Conservation (phyloP, 1,284 basidiomycete species). For the Golubevia sp. region DNA sequence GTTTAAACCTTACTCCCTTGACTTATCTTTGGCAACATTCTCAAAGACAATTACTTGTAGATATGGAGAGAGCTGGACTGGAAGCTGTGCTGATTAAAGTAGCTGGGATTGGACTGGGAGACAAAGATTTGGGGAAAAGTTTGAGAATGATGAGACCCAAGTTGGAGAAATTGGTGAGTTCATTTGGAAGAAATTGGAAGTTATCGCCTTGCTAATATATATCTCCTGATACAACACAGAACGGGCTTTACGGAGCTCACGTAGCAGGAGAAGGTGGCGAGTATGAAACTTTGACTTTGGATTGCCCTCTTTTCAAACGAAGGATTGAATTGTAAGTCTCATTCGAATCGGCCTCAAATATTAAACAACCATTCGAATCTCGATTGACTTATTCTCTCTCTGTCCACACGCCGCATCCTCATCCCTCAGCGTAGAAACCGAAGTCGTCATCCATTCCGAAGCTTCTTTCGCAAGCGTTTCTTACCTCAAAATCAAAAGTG, state of each 20-base stretch:
- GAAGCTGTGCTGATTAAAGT: conserved; percentile 91
- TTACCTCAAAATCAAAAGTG: conserved; percentile 38
- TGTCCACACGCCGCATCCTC: conserved; percentile 2
- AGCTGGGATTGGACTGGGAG: conserved; percentile 85
- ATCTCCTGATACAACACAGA: conserved; percentile 68
- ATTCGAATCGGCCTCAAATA: neutral
- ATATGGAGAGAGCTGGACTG: conserved; percentile 83
- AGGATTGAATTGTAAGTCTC: conserved; percentile 72
- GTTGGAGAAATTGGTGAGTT: conserved; percentile 74
- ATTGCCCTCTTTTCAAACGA: conserved; percentile 84
- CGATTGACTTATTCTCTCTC: neutral
- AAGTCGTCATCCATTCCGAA: conserved; percentile 63
- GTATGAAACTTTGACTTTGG: conserved; percentile 91
- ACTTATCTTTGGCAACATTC: conserved; percentile 93
- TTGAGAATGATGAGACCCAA: conserved; percentile 77
- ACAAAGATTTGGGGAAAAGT: conserved; percentile 76
- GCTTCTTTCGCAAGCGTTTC: conserved; percentile 46
- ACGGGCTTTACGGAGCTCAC: conserved; percentile 83
- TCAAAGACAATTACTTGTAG: conserved; percentile 78
- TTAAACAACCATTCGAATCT: neutral
- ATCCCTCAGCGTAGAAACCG: conserved; percentile 67
- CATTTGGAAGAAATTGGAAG: no score
- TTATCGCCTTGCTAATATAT: no score
- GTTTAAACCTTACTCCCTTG: conserved; percentile 77
- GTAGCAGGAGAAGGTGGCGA: conserved; percentile 98